phyloP scores from a whole-genome alignment of 2,329 filamentous ascomycete species.

The Pestalotiopsis sp. region DNA sequence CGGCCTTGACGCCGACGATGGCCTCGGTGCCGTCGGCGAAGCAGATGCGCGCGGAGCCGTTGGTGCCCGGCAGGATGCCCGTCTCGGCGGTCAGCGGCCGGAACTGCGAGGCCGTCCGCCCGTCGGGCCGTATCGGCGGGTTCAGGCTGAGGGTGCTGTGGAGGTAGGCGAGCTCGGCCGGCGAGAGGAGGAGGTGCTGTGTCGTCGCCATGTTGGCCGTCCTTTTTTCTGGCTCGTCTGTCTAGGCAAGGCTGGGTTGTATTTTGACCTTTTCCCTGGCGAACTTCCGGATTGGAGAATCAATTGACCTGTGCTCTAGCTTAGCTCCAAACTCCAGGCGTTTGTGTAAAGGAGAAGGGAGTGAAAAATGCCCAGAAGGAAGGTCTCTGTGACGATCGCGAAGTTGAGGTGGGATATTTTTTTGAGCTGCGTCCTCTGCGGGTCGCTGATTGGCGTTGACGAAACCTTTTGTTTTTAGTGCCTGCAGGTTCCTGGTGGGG shows the following conservation, averaged over 20 bases:
- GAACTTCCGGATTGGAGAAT: too few relatives aligned
- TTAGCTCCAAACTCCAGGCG: too few relatives aligned
- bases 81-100: constrained; percentile 89
- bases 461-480: neutral
- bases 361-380: neutral
- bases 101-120: constrained; percentile 81
- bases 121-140: constrained; percentile 89
- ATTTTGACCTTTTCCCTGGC: too few relatives aligned
- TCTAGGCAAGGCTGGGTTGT: too few relatives aligned
- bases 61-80: constrained; percentile 83
- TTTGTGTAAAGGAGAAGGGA: too few relatives aligned
- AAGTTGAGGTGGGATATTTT: constrained; percentile 25
- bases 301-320: too few relatives aligned
- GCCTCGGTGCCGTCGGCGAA: constrained; percentile 96
- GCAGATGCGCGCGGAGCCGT: constrained; percentile 90
- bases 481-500: constrained; percentile 2
- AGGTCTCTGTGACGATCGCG: constrained; percentile 9
- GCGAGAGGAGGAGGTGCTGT: constrained; percentile 79
- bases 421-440: constrained; percentile 19
- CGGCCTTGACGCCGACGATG: constrained; percentile 92
- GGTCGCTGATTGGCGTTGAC: constrained; percentile 8
- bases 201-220: constrained; percentile 57
- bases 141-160: constrained; percentile 80
- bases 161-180: constrained; percentile 94
- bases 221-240: too few relatives aligned